A percentile compares a stretch with the other conserved stretches of the same genome.
These are phyloP conservation scores for Arabis hirsuta DNA, from an alignment of 345 rosid genomes.

Conservation along the genomic window DNA sequence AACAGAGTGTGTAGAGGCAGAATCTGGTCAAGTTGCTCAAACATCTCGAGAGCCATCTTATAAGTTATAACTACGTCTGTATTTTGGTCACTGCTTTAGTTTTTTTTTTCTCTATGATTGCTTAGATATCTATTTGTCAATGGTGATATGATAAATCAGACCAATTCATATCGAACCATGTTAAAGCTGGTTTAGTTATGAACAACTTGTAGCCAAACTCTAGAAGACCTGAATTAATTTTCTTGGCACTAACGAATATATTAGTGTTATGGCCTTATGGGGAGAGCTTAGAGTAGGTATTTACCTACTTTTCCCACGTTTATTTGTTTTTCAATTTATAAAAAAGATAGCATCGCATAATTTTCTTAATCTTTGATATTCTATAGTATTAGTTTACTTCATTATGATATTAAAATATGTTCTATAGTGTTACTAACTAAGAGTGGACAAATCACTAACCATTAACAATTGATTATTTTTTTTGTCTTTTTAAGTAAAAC, in stretches of 20 bases:
- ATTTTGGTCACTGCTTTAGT: background rate
- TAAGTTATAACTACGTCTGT: constrained; percentile 16
- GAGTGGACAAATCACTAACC: background rate
- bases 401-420: background rate
- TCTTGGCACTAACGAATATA: background rate
- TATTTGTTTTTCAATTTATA: background rate
- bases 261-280: background rate
- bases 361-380: background rate
- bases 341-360: background rate
- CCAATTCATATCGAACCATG: background rate
- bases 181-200: background rate
- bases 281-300: constrained; percentile 32
- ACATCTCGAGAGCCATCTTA: constrained; percentile 35
- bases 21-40: constrained; percentile 30
- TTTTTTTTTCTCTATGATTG: background rate
- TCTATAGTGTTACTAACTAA: background rate
- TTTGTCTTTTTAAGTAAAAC: background rate
- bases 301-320: constrained; percentile 36
- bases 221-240: background rate
- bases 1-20: constrained; percentile 2
- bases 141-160: background rate
- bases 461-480: background rate
- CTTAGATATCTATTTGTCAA: background rate
- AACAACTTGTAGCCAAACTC: background rate
- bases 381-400: background rate